phyloP scores from a whole-genome alignment of 495 filamentous ascomycete genomes.

The Penicillium taxi region DNA sequence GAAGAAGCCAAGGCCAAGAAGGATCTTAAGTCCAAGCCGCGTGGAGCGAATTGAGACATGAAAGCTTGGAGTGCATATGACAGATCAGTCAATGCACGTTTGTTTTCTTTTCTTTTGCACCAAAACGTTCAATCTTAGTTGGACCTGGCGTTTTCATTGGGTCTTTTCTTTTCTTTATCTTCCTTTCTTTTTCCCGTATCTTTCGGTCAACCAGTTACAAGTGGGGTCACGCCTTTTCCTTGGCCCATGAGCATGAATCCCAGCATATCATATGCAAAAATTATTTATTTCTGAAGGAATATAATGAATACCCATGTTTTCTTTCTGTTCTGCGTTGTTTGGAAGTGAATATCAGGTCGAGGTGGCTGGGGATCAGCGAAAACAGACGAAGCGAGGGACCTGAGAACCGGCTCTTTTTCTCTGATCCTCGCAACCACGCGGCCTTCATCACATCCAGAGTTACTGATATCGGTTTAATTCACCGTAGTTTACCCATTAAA shows the following conservation, averaged over 20 bases:
- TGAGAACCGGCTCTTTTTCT: not conserved
- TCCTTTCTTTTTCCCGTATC: conserved; percentile 1
- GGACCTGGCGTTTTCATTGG: not conserved
- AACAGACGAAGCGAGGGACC: not conserved
- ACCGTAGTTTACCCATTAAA: too few relatives aligned
- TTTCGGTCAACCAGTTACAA: too few relatives aligned
- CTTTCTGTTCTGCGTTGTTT: not conserved
- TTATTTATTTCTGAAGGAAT: conserved; percentile 1
- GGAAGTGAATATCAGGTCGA: not conserved
- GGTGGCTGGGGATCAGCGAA: not conserved
- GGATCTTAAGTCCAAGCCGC: conserved; percentile 78
- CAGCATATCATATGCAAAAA: conserved; percentile 13
- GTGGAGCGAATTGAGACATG: conserved; percentile 56
- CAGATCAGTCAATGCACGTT: not conserved
- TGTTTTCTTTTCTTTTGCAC: not conserved
- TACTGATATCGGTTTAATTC: too few relatives aligned
- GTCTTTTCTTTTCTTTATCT: conserved; percentile 3
- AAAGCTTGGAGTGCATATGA: not conserved
- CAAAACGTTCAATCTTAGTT: not conserved
- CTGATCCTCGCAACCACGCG: conserved; percentile 12
- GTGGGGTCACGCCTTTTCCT: conserved; percentile 3
- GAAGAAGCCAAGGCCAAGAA: conserved; percentile 81
- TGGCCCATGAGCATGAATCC: conserved; percentile 7
- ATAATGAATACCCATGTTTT: not conserved
- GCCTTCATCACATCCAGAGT: not conserved